Evolutionary conservation across 1,139 yeast species (phyloP).

Genomic region (Suhomyces coccinellae): DNA sequence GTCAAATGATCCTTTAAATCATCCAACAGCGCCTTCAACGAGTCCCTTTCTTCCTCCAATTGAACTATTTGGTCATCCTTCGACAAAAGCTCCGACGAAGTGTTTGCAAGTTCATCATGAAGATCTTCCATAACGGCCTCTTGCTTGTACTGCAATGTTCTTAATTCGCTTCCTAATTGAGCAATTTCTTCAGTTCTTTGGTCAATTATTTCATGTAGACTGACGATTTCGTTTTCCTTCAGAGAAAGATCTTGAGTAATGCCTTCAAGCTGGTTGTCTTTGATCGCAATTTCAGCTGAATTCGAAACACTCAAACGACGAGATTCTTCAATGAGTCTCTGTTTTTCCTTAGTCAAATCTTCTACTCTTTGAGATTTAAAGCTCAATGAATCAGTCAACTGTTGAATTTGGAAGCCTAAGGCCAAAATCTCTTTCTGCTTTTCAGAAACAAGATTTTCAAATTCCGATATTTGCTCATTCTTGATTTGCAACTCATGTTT

Average conservation of each 20-base stretch:
- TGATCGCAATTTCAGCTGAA: constrained; percentile 7
- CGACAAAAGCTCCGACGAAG: constrained; percentile 7
- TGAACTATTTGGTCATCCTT: constrained; percentile 9
- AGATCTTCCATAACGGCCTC: constrained; percentile 12
- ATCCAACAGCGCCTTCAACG: constrained; percentile 4
- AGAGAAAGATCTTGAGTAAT: neutral
- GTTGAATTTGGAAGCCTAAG: neutral
- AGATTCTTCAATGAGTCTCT: constrained; percentile 2
- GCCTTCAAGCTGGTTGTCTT: constrained; percentile 1
- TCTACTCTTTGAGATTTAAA: constrained; percentile 1
- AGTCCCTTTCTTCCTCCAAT: constrained; percentile 10
- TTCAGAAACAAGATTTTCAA: neutral
- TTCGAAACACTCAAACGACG: constrained; percentile 3
- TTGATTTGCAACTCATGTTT: constrained; percentile 1
- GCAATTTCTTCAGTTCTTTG: constrained; percentile 14
- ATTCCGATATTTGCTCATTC: neutral
- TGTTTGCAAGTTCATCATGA: constrained; percentile 11
- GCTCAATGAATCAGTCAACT: neutral
- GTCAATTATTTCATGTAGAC: constrained; percentile 10
- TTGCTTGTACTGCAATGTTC: constrained; percentile 8
- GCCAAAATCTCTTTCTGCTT: neutral
- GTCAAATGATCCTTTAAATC: constrained; percentile 18
- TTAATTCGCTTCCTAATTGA: constrained; percentile 10
- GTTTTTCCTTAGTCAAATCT: neutral
- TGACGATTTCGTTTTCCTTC: neutral